Percentiles rank a stretch among this genome's conserved stretches.
These are phyloP conservation scores for Xylaria sp. DNA, from an alignment of 2,329 filamentous ascomycete species.

Conservation along the genomic window DNA sequence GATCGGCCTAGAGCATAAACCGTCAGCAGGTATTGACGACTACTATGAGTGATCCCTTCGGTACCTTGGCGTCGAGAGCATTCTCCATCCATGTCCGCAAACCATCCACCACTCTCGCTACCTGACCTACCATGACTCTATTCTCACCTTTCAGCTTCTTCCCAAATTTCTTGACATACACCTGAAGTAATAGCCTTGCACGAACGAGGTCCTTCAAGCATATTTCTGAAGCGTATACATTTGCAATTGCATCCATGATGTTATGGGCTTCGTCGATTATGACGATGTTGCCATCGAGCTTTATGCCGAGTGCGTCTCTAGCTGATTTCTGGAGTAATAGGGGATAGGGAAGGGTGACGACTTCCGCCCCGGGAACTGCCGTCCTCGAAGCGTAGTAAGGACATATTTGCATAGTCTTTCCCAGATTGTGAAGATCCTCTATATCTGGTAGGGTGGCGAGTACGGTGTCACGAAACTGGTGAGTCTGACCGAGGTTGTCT, in stretches of 20 bases:
- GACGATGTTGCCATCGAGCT: constrained; percentile 87
- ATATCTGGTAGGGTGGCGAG: constrained; percentile 91
- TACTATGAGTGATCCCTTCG: constrained; percentile 21
- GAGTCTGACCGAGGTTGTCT: constrained; percentile 75
- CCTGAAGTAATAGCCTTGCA: constrained; percentile 78
- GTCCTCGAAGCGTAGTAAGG: constrained; percentile 96
- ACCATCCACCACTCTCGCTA: constrained; percentile 84
- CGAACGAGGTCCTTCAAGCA: constrained; percentile 77
- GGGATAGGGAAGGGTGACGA: constrained; percentile 93
- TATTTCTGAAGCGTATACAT: constrained; percentile 84
- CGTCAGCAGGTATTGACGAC: constrained; percentile 36
- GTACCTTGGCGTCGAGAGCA: constrained; percentile 61
- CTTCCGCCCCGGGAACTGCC: constrained; percentile 84
- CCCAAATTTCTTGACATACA: constrained; percentile 88
- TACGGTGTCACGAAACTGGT: constrained; percentile 86
- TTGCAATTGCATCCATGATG: constrained; percentile 92
- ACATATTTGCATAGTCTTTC: constrained; percentile 82
- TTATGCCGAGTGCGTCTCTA: constrained; percentile 86
- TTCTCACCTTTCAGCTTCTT: constrained; percentile 92
- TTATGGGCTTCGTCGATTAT: constrained; percentile 98
- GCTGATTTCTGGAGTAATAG: constrained; percentile 87
- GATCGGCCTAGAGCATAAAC: constrained; percentile 55
- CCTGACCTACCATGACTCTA: constrained; percentile 88
- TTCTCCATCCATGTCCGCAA: constrained; percentile 75
- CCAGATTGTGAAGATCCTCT: constrained; percentile 84